Evolutionary conservation across 1,139 yeast species (phyloP), one percentile per base, ranked within the genome.

Genomic region (Kodamaea sp.): DNA sequence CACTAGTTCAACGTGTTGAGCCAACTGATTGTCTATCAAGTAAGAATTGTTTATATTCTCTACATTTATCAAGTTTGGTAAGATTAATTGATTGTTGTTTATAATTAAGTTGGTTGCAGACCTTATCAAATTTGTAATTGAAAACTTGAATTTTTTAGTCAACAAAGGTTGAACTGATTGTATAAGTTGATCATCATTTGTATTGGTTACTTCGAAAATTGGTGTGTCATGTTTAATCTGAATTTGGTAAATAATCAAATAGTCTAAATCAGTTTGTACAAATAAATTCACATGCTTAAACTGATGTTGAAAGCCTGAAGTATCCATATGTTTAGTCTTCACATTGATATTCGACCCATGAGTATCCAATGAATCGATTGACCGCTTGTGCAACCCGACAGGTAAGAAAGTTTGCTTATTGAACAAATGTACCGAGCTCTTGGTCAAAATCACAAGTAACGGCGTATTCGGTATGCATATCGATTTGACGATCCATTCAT

Each of bases 131-230:
- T 46, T 50, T 3, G 67, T 43, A 25, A 67, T 41, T 6, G 69
- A 57, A 45, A 59, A 57, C 41, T 55, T 58, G 34, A 58, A 52
- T 10, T 59, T 48, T 6, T 59, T 55, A 24, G 50, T 52, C 34
- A 62, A 55, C 41, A 64, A 45, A 0, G 76, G 76, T 9, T 60
- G 48, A 2, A 63, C 63, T 6, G 57, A 54, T 50, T 70, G 76
- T 12, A 66, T 50, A 7, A 62, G 39, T 30, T 60, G 60, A 36
- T 57, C 59, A 33, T 56, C 54, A 15, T 48, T 46, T 5, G 46
- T 44, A 40, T 57, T 62, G 27, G 50, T 43, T 2, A 70, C 49
- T 42, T 69, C 72, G 44, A 57, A 70, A 26, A 61, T 42, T 4
- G 73, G 60, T 24, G 52, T 52, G 20, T 61, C 53, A 45, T 62